A percentile compares a stretch with the other conserved stretches of the same genome.
Conservation (phyloP, 176 grass and related monocot species). For the Musa beccarii region DNA sequence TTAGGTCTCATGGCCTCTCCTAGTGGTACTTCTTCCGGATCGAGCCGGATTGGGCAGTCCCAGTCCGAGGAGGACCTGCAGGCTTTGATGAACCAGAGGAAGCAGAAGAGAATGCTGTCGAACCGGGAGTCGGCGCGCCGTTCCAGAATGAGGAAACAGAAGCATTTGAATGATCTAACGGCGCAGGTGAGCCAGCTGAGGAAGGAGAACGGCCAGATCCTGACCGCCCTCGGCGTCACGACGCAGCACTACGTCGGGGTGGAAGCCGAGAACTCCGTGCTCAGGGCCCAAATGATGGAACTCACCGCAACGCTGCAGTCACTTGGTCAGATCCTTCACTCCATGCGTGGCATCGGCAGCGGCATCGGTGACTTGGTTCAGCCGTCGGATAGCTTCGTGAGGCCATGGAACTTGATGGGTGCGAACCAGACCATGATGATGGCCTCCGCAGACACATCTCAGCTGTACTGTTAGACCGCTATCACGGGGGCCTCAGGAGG, state of each 20-base stretch:
- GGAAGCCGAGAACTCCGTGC: constrained; percentile 49
- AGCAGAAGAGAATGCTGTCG: constrained; percentile 60
- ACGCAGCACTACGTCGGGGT: constrained; percentile 23
- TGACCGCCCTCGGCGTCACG: constrained; percentile 12
- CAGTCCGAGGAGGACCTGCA: neutral
- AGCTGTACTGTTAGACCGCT: neutral
- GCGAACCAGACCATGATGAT: neutral
- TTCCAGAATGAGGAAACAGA: constrained; percentile 51
- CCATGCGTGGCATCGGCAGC: neutral
- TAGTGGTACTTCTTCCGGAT: neutral
- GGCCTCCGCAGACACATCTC: neutral
- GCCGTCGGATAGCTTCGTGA: neutral
- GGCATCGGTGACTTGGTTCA: neutral
- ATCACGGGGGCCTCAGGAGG: neutral
- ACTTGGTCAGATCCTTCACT: constrained; percentile 16
- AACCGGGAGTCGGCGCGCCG: constrained; percentile 68
- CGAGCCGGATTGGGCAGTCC: constrained; percentile 4
- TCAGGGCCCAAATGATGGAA: constrained; percentile 38
- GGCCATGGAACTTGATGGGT: neutral
- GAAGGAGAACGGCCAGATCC: constrained; percentile 31
- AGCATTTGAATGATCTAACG: constrained; percentile 39
- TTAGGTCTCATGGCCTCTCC: constrained; percentile 40
- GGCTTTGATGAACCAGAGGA: constrained; percentile 36
- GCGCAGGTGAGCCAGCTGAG: constrained; percentile 31
- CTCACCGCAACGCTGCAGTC: constrained; percentile 33